Evolutionary conservation across 2,329 filamentous ascomycete species (phyloP).

Genomic region (Chalaropsis ovoidea): DNA sequence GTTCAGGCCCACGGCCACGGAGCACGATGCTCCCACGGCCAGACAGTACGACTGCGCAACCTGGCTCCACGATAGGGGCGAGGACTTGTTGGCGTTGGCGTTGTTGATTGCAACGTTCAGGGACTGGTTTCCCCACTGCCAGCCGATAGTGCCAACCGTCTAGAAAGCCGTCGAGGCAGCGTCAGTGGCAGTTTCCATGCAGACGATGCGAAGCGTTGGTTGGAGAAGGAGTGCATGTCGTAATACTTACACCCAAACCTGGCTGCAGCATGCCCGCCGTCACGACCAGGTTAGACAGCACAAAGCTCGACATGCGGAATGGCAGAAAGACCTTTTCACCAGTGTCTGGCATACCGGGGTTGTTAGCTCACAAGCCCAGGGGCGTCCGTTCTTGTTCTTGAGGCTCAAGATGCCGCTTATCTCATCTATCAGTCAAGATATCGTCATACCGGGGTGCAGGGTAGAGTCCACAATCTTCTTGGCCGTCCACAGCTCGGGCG

Average conservation of each 20-base stretch:
- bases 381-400: not conserved
- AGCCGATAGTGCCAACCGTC: conserved; percentile 76
- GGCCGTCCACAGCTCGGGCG: conserved; percentile 79
- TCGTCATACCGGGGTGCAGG: conserved; percentile 69
- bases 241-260: conserved; percentile 53
- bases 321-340: conserved; percentile 85
- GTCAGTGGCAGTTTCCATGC: conserved; percentile 21
- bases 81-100: conserved; percentile 96
- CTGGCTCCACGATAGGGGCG: conserved; percentile 68
- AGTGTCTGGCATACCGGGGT: conserved; percentile 54
- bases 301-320: conserved; percentile 95
- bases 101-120: conserved; percentile 97
- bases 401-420: not conserved
- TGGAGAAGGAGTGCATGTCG: not conserved
- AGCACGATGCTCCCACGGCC: conserved; percentile 86
- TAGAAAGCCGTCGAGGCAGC: conserved; percentile 30
- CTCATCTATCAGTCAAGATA: not conserved
- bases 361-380: not conserved
- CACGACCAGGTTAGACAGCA: conserved; percentile 84
- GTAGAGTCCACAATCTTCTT: conserved; percentile 98
- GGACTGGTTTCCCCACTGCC: conserved; percentile 95
- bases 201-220: not conserved
- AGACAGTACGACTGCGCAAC: conserved; percentile 84
- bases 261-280: conserved; percentile 96
- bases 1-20: conserved; percentile 86